Conservation (phyloP, 2,329 filamentous ascomycete species). For the Talaromyces pinophilus region DNA sequence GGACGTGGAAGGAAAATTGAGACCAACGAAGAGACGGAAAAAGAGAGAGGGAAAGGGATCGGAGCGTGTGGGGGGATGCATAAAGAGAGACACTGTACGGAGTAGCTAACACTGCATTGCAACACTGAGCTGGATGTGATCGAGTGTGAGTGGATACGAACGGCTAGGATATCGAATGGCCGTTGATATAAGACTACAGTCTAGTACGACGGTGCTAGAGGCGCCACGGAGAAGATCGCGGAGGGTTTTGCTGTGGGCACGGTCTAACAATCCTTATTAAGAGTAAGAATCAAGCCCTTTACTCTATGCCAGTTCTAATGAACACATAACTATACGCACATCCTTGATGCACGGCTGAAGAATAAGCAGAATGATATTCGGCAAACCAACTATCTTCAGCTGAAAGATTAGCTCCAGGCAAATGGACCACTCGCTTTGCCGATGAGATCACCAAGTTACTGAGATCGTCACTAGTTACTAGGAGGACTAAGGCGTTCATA, state of each 20-base stretch:
- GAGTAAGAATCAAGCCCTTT: background rate
- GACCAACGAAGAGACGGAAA: background rate
- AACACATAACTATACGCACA: background rate
- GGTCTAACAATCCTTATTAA: background rate
- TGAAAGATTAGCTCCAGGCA: background rate
- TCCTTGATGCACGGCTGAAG: background rate
- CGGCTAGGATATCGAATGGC: slow-evolving; percentile 9
- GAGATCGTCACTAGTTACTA: background rate
- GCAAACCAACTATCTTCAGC: background rate
- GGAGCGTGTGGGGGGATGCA: background rate
- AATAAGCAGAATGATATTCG: background rate
- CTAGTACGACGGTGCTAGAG: background rate
- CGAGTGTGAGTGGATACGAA: slow-evolving; percentile 7
- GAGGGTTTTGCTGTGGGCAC: background rate
- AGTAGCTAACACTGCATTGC: background rate
- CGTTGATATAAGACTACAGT: background rate
- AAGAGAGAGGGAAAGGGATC: background rate
- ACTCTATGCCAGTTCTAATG: background rate
- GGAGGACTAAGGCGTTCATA: background rate
- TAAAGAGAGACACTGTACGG: background rate
- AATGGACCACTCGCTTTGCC: background rate
- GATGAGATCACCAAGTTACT: background rate
- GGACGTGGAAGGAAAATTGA: background rate
- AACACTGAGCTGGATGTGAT: slow-evolving; percentile 12
- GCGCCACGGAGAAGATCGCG: slow-evolving; percentile 9